Evolutionary conservation across 2,329 filamentous ascomycete species (phyloP), one percentile per base, ranked within the genome.

Genomic region (Cladophialophora exuberans): DNA sequence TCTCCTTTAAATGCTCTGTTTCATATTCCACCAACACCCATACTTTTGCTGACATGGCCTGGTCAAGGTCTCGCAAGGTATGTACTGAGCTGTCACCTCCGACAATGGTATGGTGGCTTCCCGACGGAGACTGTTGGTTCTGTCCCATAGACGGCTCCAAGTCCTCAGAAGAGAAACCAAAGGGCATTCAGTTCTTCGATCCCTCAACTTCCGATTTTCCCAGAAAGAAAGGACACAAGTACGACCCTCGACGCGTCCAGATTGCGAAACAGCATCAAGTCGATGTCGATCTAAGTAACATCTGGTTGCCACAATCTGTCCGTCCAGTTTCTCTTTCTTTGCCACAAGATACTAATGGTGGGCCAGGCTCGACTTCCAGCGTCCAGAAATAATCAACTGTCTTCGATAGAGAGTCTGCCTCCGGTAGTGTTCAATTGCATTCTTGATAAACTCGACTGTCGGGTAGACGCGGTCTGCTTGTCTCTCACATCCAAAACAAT

Each of bases 101-200:
- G 6, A 31, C 23, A 3, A 45, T 31, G 25, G 28, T 45, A 17
- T 45, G 42, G 42, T 45, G 20, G 17, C 25, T 30, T 3, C 42
- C 42, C 31, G 42, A 45, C 13, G 42, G 42, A 45, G 42, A 45
- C n/a, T 45, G 42, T 20, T 45, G 42, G 42, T 31, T 45, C 17
- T 45, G 42, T 45, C 42, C 42, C n/a, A 6, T 45, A 4, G 23
- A 23, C 7, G 23, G 15, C 6, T 7, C 25, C 18, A 25, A 45
- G 18, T 9, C 42, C 13, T 30, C 26, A n/a, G 18, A 9, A 15
- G 20, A 10, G 25, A 45, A 28, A n/a, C n/a, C n/a, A n/a, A n/a
- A n/a, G n/a, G n/a, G n/a, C n/a, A n/a, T n/a, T n/a, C n/a, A n/a
- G n/a, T n/a, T n/a, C n/a, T n/a, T n/a, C n/a, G n/a, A n/a, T n/a